Evolutionary conservation across 164 flowering plant genomes (phyloP), one percentile per base, ranked within the genome.

Genomic region (Magnolia changhungtana): DNA sequence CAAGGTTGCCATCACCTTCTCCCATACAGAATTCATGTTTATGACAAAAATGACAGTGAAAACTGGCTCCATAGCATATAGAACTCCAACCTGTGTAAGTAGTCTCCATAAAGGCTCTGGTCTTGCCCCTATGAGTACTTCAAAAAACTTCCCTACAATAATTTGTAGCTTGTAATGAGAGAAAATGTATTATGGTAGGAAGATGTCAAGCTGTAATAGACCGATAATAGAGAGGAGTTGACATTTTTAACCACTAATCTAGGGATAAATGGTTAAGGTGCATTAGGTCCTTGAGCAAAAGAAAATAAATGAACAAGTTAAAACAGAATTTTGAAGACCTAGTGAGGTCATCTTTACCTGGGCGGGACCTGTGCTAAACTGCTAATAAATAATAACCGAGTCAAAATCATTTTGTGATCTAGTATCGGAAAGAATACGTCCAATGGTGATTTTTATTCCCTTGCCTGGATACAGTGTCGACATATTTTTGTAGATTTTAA

Each of bases 11-110:
- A 96, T 96, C 77, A 96, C 96, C 78, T 89, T 91, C 87, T 93
- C 98, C 99, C 99, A 96, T 0, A 90, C 80, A 18, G 86, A 71
- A 67, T 75, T 92, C 97, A 96, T 87, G 80, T 96, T 96, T 71
- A 83, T 80, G 50, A 92, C 93, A 75, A 88, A 96, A 50, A 90
- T 73, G 76, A 94, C 77, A 50, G 99, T 96, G 71, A 89, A 91
- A 82, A 96, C 74, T 24, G 99, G 98, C 86, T 96, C 99, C 88
- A 93, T 65, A 8, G 84, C 72, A 73, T 96, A 96, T 76, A 96
- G 45, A 66, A 90, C 55, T 52, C 88, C 98, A 79, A 92, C 78
- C 71, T 81, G 90, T 70, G 89, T 79, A 20, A 94, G 93, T 84
- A 93, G 72, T 74, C 77, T 81, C 98, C 92, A 90, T 71, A 96